Evolutionary conservation across 495 filamentous ascomycete genomes (phyloP).

Genomic region (Neurospora sublineolata): DNA sequence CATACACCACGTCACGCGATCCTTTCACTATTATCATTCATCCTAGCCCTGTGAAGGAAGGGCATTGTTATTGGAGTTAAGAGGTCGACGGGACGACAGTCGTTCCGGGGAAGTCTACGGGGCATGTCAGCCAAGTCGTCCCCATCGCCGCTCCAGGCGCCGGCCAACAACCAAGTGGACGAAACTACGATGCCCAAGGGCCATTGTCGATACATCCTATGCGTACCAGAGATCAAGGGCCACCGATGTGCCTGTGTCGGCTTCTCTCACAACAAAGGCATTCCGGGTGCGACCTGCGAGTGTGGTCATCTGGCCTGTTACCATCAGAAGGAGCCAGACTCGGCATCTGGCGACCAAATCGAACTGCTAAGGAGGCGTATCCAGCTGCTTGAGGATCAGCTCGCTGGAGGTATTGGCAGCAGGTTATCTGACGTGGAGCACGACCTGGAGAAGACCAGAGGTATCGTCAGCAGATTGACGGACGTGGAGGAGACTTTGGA

Average conservation of each 20-base stretch:
- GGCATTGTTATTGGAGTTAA: background rate
- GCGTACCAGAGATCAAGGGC: conserved; percentile 42
- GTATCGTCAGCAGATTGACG: conserved; percentile 32
- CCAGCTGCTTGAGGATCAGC: conserved; percentile 35
- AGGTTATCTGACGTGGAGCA: conserved; percentile 18
- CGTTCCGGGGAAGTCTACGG: background rate
- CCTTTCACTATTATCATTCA: background rate
- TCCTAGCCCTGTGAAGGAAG: background rate
- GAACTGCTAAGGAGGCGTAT: conserved; percentile 37
- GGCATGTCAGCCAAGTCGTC: conserved; percentile 17
- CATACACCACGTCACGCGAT: background rate
- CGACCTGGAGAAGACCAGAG: conserved; percentile 18
- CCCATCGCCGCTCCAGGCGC: conserved; percentile 21
- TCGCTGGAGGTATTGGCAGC: conserved; percentile 20
- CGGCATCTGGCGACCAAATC: conserved; percentile 23
- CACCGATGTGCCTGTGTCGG: conserved; percentile 43
- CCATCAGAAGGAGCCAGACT: conserved; percentile 34
- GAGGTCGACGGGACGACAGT: background rate
- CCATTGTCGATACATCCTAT: conserved; percentile 44
- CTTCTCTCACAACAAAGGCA: conserved; percentile 39
- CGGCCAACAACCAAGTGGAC: conserved; percentile 18
- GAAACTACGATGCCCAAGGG: conserved; percentile 38
- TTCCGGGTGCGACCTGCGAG: conserved; percentile 40
- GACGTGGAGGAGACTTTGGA: conserved; percentile 42
- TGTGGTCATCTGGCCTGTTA: conserved; percentile 47